phyloP scores from a whole-genome alignment of 305 asterid genomes.

The Solanum hybrid region DNA sequence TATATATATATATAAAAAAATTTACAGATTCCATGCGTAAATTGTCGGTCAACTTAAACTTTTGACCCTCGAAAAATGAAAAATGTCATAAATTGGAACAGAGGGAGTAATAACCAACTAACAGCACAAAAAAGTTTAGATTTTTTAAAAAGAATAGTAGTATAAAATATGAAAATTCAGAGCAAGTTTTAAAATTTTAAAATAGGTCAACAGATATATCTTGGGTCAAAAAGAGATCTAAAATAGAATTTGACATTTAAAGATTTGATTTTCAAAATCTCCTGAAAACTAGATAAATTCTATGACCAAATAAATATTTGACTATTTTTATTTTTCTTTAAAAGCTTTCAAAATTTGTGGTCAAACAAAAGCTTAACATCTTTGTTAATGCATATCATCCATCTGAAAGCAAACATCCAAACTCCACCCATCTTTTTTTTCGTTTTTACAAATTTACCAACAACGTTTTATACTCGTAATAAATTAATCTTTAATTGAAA shows the following conservation, averaged over 20 bases:
- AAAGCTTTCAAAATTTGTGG: not conserved
- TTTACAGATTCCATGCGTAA: accelerated
- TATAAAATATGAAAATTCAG: not conserved
- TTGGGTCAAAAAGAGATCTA: not conserved
- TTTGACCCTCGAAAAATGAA: accelerated
- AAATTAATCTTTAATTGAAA: not conserved
- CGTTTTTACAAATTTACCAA: not conserved
- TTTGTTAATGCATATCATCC: not conserved
- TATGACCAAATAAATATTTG: not conserved
- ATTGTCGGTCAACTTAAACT: no score
- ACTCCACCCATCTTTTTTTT: not conserved
- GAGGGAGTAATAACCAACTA: not conserved
- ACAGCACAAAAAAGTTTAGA: not conserved
- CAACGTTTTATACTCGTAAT: not conserved
- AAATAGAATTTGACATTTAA: not conserved
- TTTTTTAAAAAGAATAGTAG: not conserved
- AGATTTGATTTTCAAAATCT: not conserved
- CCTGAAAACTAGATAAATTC: not conserved
- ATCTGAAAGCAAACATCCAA: not conserved
- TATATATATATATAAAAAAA: no score
- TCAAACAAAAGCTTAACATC: not conserved
- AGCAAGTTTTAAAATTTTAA: not conserved
- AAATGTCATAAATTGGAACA: no score
- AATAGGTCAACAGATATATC: not conserved
- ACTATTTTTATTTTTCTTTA: not conserved